Conservation (phyloP, 129 eudicot species). For the Heracleum sosnowskyi region DNA sequence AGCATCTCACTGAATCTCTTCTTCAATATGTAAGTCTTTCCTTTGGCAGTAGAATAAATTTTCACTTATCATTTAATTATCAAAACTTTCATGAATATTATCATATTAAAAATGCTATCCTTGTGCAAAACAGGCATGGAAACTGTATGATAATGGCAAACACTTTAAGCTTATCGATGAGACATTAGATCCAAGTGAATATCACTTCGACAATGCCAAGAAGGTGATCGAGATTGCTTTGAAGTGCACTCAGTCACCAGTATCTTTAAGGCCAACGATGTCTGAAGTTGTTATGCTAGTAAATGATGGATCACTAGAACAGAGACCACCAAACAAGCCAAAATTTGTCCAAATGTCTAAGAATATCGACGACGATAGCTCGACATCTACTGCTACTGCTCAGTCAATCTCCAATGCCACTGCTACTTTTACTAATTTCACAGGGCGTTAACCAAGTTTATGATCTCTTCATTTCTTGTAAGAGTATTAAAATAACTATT, state of each 20-base stretch:
- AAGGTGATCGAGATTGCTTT: slow-evolving; percentile 31
- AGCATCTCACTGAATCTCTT: slow-evolving; percentile 25
- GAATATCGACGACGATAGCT: background rate
- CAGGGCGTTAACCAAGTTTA: background rate
- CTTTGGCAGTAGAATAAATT: background rate
- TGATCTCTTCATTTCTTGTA: background rate
- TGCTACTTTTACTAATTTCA: background rate
- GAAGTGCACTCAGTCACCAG: slow-evolving; percentile 32
- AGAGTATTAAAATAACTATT: too few species aligned
- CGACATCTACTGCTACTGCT: slow-evolving; percentile 12
- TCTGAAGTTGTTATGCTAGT: slow-evolving; percentile 29
- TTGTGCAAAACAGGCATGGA: slow-evolving; percentile 27
- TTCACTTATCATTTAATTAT: background rate
- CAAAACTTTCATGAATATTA: background rate
- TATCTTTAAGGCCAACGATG: slow-evolving; percentile 32
- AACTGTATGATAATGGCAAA: slow-evolving; percentile 2
- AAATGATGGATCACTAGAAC: slow-evolving; percentile 15
- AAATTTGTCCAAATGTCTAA: background rate
- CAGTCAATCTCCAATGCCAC: slow-evolving; percentile 25
- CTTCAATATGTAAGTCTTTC: slow-evolving; percentile 26
- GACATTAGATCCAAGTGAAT: slow-evolving; percentile 21
- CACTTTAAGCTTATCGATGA: slow-evolving; percentile 24
- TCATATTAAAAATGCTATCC: too few species aligned
- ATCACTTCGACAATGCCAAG: slow-evolving; percentile 18
- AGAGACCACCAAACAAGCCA: slow-evolving; percentile 9